Conservation (phyloP, 805 yeast species). For the Starmera dryadoides region DNA sequence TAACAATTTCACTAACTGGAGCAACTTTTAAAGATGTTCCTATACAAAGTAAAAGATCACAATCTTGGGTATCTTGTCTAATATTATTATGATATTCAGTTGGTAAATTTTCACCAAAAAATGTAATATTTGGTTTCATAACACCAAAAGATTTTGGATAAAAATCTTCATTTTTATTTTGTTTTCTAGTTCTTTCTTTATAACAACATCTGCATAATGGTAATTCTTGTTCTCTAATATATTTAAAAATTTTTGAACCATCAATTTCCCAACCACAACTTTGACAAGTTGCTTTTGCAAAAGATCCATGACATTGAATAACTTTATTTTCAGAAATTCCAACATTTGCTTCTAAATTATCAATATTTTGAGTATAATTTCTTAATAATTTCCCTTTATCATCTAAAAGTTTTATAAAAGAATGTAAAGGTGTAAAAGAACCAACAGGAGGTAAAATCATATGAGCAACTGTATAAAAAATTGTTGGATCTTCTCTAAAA, state of each 20-base stretch:
- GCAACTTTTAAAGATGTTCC: conserved; percentile 92
- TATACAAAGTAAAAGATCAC: conserved; percentile 77
- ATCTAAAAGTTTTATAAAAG: conserved; percentile 65
- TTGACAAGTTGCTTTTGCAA: conserved; percentile 79
- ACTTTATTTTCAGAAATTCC: conserved; percentile 61
- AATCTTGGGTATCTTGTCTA: conserved; percentile 50
- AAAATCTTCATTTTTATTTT: conserved; percentile 19
- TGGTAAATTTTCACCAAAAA: conserved; percentile 84
- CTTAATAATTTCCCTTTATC: conserved; percentile 72
- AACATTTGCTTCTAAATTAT: conserved; percentile 75
- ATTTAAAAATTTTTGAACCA: conserved; percentile 58
- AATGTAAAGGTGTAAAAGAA: conserved; percentile 70
- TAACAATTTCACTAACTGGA: conserved; percentile 86
- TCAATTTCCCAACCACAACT: conserved; percentile 62
- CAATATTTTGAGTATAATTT: conserved; percentile 89
- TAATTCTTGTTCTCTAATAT: conserved; percentile 49
- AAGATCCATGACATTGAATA: conserved; percentile 91
- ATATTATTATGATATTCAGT: conserved; percentile 53
- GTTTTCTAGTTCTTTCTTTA: conserved; percentile 30
- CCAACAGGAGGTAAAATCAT: conserved; percentile 72
- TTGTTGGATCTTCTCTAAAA: conserved; percentile 69
- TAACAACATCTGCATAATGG: conserved; percentile 71
- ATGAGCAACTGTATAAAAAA: conserved; percentile 83
- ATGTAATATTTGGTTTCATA: conserved; percentile 88
- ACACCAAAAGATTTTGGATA: conserved; percentile 58